These are phyloP conservation scores for Dryas octopetala DNA, from an alignment of 306 rosid species.

Conservation along the genomic window DNA sequence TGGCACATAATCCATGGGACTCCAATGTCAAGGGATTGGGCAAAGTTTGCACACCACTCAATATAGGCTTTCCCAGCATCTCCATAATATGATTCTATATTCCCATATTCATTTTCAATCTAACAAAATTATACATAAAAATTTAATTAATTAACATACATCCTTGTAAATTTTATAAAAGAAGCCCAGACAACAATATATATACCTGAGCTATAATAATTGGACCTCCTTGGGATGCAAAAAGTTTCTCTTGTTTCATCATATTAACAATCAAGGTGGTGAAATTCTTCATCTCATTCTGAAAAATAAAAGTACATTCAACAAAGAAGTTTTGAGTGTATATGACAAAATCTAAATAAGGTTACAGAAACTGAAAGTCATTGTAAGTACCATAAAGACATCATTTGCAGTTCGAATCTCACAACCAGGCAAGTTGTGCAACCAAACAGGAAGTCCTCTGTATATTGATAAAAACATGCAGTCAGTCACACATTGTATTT, in stretches of 20 bases:
- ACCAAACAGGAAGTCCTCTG: slow-evolving; percentile 62
- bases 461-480: background rate
- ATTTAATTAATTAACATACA: background rate
- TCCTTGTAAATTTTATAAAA: background rate
- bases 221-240: slow-evolving; percentile 62
- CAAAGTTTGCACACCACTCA: slow-evolving; percentile 56
- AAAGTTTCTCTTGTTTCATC: slow-evolving; percentile 47
- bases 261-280: slow-evolving; percentile 48
- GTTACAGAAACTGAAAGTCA: background rate
- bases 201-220: slow-evolving; percentile 54
- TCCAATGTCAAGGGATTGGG: slow-evolving; percentile 39
- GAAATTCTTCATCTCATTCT: slow-evolving; percentile 61
- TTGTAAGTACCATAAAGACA: slow-evolving; percentile 42
- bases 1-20: slow-evolving; percentile 77
- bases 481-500: no score
- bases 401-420: slow-evolving; percentile 45
- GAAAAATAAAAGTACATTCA: background rate
- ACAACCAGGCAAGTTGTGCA: slow-evolving; percentile 52
- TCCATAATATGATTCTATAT: slow-evolving; percentile 45
- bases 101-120: slow-evolving; percentile 64
- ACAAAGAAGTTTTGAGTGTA: no score
- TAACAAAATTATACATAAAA: background rate
- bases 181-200: background rate
- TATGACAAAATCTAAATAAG: background rate
- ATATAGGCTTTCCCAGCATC: slow-evolving; percentile 53